A percentile compares a stretch with the other conserved stretches of the same genome.
Conservation (phyloP, 495 filamentous ascomycete species). For the Lepraria neglecta region DNA sequence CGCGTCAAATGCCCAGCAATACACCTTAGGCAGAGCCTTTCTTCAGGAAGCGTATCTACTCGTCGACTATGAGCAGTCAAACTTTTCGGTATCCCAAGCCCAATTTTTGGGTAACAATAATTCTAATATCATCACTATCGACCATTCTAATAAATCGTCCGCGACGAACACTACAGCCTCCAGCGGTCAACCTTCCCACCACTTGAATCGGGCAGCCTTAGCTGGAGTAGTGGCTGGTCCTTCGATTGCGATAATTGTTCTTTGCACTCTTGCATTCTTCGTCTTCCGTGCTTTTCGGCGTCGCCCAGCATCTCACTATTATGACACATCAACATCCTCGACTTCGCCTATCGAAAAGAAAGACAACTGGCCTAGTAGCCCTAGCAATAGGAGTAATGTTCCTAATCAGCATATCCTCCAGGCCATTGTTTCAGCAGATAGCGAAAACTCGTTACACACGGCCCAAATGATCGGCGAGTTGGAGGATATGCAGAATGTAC, state of each 20-base stretch:
- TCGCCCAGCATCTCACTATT: neutral
- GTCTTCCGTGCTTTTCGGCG: neutral
- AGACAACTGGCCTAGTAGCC: slow-evolving; percentile 8
- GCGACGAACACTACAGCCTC: neutral
- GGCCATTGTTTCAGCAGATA: neutral
- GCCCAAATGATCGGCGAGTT: neutral
- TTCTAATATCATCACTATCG: slow-evolving; percentile 22
- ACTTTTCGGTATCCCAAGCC: slow-evolving; percentile 26
- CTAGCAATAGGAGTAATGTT: slow-evolving; percentile 1
- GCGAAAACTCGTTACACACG: neutral
- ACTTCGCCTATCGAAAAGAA: neutral
- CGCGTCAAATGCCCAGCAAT: slow-evolving; percentile 43
- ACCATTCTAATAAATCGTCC: slow-evolving; percentile 1
- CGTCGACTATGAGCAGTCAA: slow-evolving; percentile 24
- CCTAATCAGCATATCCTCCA: neutral
- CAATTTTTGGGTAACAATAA: neutral
- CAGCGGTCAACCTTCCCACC: neutral
- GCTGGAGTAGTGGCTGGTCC: slow-evolving; percentile 30
- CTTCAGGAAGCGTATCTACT: slow-evolving; percentile 46
- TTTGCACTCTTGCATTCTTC: slow-evolving; percentile 13
- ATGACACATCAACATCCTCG: neutral
- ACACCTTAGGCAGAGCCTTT: slow-evolving; percentile 49
- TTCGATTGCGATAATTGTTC: slow-evolving; percentile 22
- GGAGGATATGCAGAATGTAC: neutral
- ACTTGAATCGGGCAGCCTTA: slow-evolving; percentile 32